These are phyloP conservation scores for Dichotomopilus funicola DNA, from an alignment of 2,329 filamentous ascomycete genomes.

Conservation along the genomic window DNA sequence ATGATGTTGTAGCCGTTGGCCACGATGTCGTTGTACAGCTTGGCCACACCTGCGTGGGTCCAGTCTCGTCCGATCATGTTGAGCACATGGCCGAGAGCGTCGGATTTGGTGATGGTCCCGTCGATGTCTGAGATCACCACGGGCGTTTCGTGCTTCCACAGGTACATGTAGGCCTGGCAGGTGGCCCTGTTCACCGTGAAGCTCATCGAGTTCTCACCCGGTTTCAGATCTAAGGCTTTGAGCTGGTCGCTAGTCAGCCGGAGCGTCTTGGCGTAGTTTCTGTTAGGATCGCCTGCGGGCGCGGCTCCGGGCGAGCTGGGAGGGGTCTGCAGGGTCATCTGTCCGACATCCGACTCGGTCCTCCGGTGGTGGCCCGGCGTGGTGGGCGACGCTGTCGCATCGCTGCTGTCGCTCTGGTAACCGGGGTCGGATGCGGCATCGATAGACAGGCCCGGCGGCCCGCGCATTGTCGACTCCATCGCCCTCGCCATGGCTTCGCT, in stretches of 20 bases:
- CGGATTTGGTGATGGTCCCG: constrained; percentile 96
- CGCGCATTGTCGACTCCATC: constrained; percentile 44
- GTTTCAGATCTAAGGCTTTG: constrained; percentile 72
- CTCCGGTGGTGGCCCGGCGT: constrained; percentile 51
- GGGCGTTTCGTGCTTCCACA: constrained; percentile 85
- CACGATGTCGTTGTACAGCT: constrained; percentile 91
- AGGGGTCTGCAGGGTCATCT: constrained; percentile 52
- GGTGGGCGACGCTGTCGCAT: constrained; percentile 44
- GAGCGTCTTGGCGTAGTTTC: constrained; percentile 94
- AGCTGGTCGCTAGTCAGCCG: constrained; percentile 92
- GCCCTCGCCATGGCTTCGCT: constrained; percentile 70
- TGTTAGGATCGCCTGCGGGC: constrained; percentile 61
- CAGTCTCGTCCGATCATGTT: constrained; percentile 97
- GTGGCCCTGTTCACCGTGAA: constrained; percentile 95
- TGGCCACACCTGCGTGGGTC: constrained; percentile 95
- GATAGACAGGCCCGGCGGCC: constrained; percentile 49
- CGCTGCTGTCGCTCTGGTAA: constrained; percentile 85
- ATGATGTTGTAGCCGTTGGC: constrained; percentile 98
- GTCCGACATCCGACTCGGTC: constrained; percentile 60
- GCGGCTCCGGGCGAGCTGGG: constrained; percentile 64
- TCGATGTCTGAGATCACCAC: constrained; percentile 99
- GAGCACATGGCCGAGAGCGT: constrained; percentile 86
- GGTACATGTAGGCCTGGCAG: constrained; percentile 85
- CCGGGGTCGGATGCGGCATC: constrained; percentile 89
- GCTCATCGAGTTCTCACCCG: constrained; percentile 86